Conservation (phyloP, 768 basidiomycete genomes). For the Kwoniella sp. region DNA sequence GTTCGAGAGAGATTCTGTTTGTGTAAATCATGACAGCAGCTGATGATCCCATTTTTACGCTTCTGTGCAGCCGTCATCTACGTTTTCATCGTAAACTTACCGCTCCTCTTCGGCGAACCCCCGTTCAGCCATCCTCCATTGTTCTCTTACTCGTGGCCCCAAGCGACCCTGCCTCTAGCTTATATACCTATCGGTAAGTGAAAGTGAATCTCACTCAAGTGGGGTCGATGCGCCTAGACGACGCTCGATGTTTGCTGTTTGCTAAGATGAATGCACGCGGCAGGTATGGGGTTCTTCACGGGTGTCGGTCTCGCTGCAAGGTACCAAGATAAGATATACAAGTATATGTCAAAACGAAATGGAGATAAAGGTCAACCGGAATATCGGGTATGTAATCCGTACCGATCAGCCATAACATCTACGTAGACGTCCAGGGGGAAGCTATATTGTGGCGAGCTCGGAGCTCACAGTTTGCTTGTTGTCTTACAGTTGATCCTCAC, state of each 20-base stretch:
- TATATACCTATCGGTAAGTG: slow-evolving; percentile 50
- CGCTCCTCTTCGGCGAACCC: slow-evolving; percentile 40
- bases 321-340: slow-evolving; percentile 49
- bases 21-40: too few relatives aligned
- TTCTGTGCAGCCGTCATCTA: slow-evolving; percentile 50
- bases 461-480: neutral
- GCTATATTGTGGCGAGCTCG: too few relatives aligned
- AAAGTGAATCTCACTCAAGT: too few relatives aligned
- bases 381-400: slow-evolving; percentile 36
- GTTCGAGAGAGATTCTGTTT: too few relatives aligned
- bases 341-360: slow-evolving; percentile 35
- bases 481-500: slow-evolving; percentile 45
- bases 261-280: too few relatives aligned
- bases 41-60: too few relatives aligned
- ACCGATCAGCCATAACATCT: too few relatives aligned
- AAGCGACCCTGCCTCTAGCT: slow-evolving; percentile 38
- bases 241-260: too few relatives aligned
- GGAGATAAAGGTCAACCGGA: slow-evolving; percentile 47
- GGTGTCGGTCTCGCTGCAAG: slow-evolving; percentile 36
- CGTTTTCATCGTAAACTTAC: slow-evolving; percentile 48
- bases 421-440: too few relatives aligned
- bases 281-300: slow-evolving; percentile 40
- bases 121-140: slow-evolving; percentile 37
- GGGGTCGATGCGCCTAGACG: too few relatives aligned
- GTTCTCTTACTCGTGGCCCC: slow-evolving; percentile 43